These are phyloP conservation scores for Emmonsiellopsis sp. DNA, from an alignment of 2,329 filamentous ascomycete species.

Conservation along the genomic window DNA sequence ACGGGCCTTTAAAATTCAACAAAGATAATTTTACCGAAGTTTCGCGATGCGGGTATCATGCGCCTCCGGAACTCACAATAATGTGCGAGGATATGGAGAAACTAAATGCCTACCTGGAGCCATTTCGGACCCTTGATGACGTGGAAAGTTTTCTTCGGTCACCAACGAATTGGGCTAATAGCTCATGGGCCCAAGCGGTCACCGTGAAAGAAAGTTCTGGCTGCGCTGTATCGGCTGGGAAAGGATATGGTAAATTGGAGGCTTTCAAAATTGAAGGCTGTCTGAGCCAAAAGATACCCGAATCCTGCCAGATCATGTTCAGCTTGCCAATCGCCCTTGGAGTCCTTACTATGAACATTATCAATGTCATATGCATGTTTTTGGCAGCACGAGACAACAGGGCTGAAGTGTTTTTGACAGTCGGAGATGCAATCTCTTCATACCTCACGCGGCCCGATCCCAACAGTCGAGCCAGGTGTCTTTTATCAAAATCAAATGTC, in stretches of 20 bases:
- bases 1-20: not conserved
- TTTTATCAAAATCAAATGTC: conserved; percentile 13
- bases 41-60: not conserved
- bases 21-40: not conserved
- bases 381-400: not conserved
- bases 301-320: conserved; percentile 14
- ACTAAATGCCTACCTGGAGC: not conserved
- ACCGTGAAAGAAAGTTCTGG: not conserved
- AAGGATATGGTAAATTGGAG: not conserved
- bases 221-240: not conserved
- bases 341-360: conserved; percentile 10
- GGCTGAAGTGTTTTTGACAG: not conserved
- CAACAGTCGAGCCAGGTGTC: conserved; percentile 17
- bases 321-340: conserved; percentile 11
- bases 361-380: conserved; percentile 4
- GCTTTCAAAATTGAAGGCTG: not conserved
- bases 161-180: not conserved
- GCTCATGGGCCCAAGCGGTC: not conserved
- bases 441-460: conserved; percentile 26
- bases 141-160: not conserved
- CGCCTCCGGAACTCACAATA: not conserved
- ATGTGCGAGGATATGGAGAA: not conserved
- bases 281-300: conserved; percentile 10
- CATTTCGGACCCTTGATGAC: not conserved
- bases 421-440: conserved; percentile 29